Conservation (phyloP, 1,139 yeast species). For the Yamadazyma triangularis region DNA sequence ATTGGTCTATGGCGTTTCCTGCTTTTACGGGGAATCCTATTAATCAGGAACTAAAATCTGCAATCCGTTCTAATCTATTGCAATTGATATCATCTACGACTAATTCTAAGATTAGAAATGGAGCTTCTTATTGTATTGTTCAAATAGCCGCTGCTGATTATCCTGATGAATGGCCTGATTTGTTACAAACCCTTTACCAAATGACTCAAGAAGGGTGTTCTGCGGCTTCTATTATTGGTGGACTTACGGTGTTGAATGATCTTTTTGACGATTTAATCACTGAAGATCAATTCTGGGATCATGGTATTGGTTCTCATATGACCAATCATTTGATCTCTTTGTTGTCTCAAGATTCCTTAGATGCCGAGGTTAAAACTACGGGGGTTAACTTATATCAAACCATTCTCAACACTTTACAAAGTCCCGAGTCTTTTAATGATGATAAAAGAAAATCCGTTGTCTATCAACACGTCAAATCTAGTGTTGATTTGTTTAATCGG, state of each 20-base stretch:
- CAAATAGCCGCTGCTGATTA: slow-evolving; percentile 87
- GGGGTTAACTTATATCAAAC: slow-evolving; percentile 51
- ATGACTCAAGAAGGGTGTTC: slow-evolving; percentile 26
- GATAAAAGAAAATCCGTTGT: slow-evolving; percentile 28
- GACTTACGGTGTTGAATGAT: slow-evolving; percentile 68
- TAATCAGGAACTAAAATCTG: slow-evolving; percentile 45
- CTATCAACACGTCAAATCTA: slow-evolving; percentile 20
- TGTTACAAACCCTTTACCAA: slow-evolving; percentile 47
- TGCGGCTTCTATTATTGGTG: slow-evolving; percentile 48
- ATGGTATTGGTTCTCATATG: slow-evolving; percentile 57
- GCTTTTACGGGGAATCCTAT: slow-evolving; percentile 70
- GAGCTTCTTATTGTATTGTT: slow-evolving; percentile 71
- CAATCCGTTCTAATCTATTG: slow-evolving; percentile 49
- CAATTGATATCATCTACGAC: slow-evolving; percentile 46
- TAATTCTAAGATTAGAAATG: slow-evolving; percentile 59
- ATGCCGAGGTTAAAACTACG: slow-evolving; percentile 40
- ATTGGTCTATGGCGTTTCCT: slow-evolving; percentile 85
- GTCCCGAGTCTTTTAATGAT: slow-evolving; percentile 45
- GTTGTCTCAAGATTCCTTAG: slow-evolving; percentile 21
- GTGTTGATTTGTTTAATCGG: slow-evolving; percentile 16
- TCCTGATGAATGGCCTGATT: slow-evolving; percentile 93
- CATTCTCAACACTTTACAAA: slow-evolving; percentile 48
- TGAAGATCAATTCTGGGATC: slow-evolving; percentile 81
- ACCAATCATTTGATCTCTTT: slow-evolving; percentile 44
- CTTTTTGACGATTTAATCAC: slow-evolving; percentile 81